Conservation (phyloP, 192 early-diverging fungal species). For the Gryganskiella cystojenkinii region DNA sequence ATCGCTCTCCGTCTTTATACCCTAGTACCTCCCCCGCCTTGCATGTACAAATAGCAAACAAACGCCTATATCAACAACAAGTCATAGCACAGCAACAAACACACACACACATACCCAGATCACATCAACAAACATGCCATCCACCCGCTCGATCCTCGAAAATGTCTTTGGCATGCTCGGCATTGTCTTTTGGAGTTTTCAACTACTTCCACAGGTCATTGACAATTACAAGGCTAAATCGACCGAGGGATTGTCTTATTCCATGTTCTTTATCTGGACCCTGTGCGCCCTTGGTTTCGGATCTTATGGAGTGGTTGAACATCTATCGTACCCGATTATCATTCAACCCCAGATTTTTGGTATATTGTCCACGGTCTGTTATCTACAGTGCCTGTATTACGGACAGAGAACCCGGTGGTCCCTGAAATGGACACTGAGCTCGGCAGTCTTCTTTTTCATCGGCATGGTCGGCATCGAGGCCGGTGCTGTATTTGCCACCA, state of each 20-base stretch:
- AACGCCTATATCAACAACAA: too few species aligned
- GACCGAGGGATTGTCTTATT: conserved; percentile 33
- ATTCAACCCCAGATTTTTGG: conserved; percentile 50
- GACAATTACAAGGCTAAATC: conserved; percentile 33
- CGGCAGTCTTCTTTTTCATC: not conserved
- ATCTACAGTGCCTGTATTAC: conserved; percentile 9
- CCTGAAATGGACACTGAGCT: not conserved
- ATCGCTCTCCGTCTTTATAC: too few species aligned
- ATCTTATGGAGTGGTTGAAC: conserved; percentile 29
- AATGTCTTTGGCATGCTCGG: too few species aligned
- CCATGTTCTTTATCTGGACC: conserved; percentile 34
- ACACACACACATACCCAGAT: too few species aligned
- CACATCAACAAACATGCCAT: too few species aligned
- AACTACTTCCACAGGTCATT: not conserved
- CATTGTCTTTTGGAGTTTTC: not conserved
- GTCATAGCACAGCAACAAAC: too few species aligned
- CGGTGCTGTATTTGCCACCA: conserved; percentile 28
- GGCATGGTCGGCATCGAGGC: conserved; percentile 18
- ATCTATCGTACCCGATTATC: conserved; percentile 35
- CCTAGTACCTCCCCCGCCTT: too few species aligned
- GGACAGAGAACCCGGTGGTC: conserved; percentile 11
- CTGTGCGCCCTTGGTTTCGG: conserved; percentile 26
- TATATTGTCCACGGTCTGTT: conserved; percentile 30
- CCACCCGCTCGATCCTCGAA: too few species aligned
- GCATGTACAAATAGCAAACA: too few species aligned